Evolutionary conservation across 2,329 filamentous ascomycete genomes (phyloP), one percentile per base, ranked within the genome.

Genomic region (Apiospora phragmitis): DNA sequence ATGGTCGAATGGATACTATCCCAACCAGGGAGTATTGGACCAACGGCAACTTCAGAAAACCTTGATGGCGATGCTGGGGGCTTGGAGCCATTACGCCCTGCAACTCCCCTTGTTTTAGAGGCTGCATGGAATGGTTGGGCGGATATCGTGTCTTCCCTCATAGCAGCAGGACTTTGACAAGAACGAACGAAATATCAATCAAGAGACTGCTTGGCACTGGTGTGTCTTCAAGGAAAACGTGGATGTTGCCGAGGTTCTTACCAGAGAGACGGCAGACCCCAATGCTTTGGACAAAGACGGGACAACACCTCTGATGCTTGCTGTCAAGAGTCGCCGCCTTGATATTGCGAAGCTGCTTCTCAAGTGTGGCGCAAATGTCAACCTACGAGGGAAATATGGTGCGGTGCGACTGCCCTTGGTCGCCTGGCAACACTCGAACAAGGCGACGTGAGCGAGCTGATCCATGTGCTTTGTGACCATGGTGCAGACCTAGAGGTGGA

Each of bases 361-460:
- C 14, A 21, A 42, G 5, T 14, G 11, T n/a, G 62, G 32, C 8
- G 62, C 62, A 14, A 21, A 65, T 24, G 35, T 26, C 62, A n/a
- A 26, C 8, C 5, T 26, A 1, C 62, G n/a, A n/a, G n/a, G n/a
- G n/a, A 42, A 41, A 24, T 1, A 8, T 7, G 0, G 1, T 1
- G 6, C 1, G 62, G 32, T 16, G 1, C 5, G 12, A n/a, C 35
- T 1, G 62, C 41, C 11, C 21, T 65, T 1, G 35, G 42, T 18
- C 4, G 7, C 4, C 4, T 42, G 62, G 62, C 62, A 14, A 4
- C 4, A 1, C n/a, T 0, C 4, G 7, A 32, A 42, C 11, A n/a
- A 3, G 35, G 24, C 8, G 1, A 4, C 7, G n/a, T n/a, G n/a
- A n/a, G n/a, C 7, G 47, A 14, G 9, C 3, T 65, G 4, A 42